Base-by-base conservation (phyloP, 2,329 filamentous ascomycete species). In the Pseudodiploospora longispora region DNA sequence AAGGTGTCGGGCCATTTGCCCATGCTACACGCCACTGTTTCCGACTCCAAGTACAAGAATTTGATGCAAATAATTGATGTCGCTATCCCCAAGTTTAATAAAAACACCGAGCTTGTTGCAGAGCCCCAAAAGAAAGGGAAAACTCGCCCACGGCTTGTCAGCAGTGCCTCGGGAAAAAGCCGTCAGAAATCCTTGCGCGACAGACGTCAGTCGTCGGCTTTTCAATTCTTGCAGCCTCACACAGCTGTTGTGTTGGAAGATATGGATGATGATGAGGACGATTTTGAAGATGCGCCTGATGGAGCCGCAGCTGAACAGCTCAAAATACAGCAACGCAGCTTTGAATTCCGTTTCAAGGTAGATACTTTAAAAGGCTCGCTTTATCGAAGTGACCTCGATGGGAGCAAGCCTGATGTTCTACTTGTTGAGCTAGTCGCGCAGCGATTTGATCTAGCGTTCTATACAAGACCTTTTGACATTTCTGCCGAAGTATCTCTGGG, bases 61-160 rank as follows among this genome's bases (percentile, higher is more conserved):
- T 64, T 98, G 47, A 98, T 99, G 93, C 90, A 82, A 55, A 74
- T 98, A 36, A 91, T 98, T 49, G 91, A 98, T 48, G 89, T 95
- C 45, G 90, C 93, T 0, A 87, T 98, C 47, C 94, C 93, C 1
- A 90, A 85, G 49, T 83, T 97, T 28, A 69, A 73, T 10, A 70
- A 73, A 2, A 63, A 69, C 12, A 46, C 44, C 2, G 44, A 48
- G 9, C 36, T 42, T 7, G 12, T 35, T 6, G n/a, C 30, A 7
- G 30, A 19, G 5, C 30, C 30, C 10, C 10, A 30, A 2, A 19
- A 30, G 5, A 36, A 42, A 30, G 50, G 55, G 34, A 46, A 49
- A 6, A 54, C 58, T 12, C 64, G 74, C 6, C 73, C 73, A 3
- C 67, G 72, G 0, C 56, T 72, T 6, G 52, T 63, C 9, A 78